A percentile compares a stretch with the other conserved stretches of the same genome.
These are phyloP conservation scores for Pleurotus eryngii DNA, from an alignment of 768 basidiomycete genomes.

Conservation along the genomic window DNA sequence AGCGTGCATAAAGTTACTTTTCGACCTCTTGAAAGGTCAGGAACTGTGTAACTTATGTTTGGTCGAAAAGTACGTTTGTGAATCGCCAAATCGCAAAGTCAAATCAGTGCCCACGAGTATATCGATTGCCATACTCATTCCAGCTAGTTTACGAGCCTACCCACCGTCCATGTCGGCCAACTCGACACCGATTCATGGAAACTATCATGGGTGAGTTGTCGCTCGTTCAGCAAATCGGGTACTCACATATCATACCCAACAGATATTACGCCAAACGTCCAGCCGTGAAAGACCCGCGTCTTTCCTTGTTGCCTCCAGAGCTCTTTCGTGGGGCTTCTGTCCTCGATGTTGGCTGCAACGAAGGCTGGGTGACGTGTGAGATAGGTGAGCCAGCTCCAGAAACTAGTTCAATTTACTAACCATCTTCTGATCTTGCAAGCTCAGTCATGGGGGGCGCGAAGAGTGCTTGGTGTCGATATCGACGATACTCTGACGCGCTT, in stretches of 20 bases:
- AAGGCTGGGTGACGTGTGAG: conserved; percentile 82
- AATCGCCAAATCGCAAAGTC: not conserved
- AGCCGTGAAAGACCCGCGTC: conserved; percentile 55
- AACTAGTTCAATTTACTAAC: too few relatives aligned
- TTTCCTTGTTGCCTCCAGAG: conserved; percentile 52
- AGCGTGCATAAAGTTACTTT: too few relatives aligned
- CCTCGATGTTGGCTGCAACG: conserved; percentile 85
- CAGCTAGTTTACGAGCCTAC: not conserved
- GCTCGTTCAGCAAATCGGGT: not conserved
- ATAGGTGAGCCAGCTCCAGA: conserved; percentile 48
- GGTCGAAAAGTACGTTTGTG: too few relatives aligned
- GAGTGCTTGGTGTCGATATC: conserved; percentile 82
- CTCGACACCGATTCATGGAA: conserved; percentile 53
- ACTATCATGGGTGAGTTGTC: conserved; percentile 67
- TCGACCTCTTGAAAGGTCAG: too few relatives aligned
- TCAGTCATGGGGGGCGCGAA: conserved; percentile 57
- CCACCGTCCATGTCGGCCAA: not conserved
- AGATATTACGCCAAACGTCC: conserved; percentile 82
- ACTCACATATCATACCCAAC: not conserved
- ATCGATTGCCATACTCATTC: too few relatives aligned
- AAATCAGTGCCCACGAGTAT: too few relatives aligned
- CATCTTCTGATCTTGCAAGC: conserved; percentile 35
- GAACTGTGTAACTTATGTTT: too few relatives aligned
- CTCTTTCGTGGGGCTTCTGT: conserved; percentile 58
- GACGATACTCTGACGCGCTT: conserved; percentile 69